Conservation (phyloP, 768 basidiomycete species). For the Exsudoporus frostii region DNA sequence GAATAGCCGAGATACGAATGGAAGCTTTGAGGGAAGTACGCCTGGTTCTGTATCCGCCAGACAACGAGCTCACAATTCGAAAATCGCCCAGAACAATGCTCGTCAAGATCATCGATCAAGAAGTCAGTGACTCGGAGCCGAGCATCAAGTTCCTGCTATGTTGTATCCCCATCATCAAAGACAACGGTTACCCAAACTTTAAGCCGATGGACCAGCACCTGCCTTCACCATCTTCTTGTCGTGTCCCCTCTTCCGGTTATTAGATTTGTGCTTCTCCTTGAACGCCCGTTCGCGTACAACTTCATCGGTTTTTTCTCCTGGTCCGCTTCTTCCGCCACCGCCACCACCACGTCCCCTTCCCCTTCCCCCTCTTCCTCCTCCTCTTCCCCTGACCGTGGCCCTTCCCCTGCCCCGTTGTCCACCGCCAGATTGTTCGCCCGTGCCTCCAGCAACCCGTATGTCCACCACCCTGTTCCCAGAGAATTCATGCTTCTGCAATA, state of each 20-base stretch:
- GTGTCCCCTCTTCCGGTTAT: conserved; percentile 76
- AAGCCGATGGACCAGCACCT: conserved; percentile 41
- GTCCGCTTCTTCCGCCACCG: conserved; percentile 34
- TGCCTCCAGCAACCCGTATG: neutral
- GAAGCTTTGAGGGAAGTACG: conserved; percentile 31
- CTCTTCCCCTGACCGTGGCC: conserved; percentile 32
- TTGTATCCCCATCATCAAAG: neutral
- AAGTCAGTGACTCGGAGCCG: neutral
- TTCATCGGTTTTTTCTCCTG: conserved; percentile 37
- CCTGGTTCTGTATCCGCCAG: conserved; percentile 5
- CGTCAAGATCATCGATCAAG: conserved; percentile 63
- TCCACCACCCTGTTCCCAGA: conserved; percentile 49
- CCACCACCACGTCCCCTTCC: conserved; percentile 38
- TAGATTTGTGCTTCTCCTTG: conserved; percentile 81
- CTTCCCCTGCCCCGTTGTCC: conserved; percentile 14
- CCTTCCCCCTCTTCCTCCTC: conserved; percentile 43
- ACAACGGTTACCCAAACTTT: neutral
- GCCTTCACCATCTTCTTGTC: conserved; percentile 83
- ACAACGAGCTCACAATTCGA: neutral
- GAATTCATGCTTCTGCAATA: conserved; percentile 76
- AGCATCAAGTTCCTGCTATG: neutral
- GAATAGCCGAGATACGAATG: conserved; percentile 41
- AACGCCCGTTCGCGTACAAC: conserved; percentile 57
- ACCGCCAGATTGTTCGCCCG: conserved; percentile 6
- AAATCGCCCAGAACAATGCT: conserved; percentile 40